These are phyloP conservation scores for Globisporangium perplexum DNA, from an alignment of 352 stramenopile species.

Conservation along the genomic window DNA sequence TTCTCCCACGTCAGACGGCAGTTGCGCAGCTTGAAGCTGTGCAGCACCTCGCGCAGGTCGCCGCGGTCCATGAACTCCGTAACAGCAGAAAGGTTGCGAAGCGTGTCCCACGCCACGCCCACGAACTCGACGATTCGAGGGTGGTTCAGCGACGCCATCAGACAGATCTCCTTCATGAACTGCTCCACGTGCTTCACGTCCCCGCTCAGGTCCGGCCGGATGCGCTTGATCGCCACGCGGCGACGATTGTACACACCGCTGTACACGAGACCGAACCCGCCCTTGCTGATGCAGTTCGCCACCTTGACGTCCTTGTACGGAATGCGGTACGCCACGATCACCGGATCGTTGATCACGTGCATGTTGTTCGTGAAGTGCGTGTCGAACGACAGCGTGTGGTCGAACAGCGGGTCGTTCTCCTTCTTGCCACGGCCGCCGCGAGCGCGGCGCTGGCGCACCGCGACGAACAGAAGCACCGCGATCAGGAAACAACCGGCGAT, in stretches of 20 bases:
- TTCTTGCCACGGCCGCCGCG: conserved; percentile 31
- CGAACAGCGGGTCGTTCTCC: conserved; percentile 33
- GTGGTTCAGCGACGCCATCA: conserved; percentile 54
- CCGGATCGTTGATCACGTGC: conserved; percentile 50
- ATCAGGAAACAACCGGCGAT: conserved; percentile 36
- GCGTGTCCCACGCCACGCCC: conserved; percentile 54
- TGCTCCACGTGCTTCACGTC: conserved; percentile 52
- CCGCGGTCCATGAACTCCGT: conserved; percentile 74
- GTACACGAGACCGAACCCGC: conserved; percentile 59
- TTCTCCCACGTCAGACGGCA: conserved; percentile 36
- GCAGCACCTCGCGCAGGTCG: conserved; percentile 56
- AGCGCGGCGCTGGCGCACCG: conserved; percentile 30
- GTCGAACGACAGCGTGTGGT: conserved; percentile 55
- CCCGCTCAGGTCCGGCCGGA: conserved; percentile 37
- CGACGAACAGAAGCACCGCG: conserved; percentile 41
- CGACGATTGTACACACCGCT: conserved; percentile 52
- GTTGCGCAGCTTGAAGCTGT: conserved; percentile 37
- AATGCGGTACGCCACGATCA: conserved; percentile 58
- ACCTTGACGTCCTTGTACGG: conserved; percentile 57
- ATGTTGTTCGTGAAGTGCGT: conserved; percentile 45
- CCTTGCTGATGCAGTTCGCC: conserved; percentile 54
- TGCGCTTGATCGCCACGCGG: conserved; percentile 62
- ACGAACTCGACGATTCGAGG: conserved; percentile 64
- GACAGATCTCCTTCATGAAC: conserved; percentile 65
- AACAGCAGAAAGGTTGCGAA: conserved; percentile 48